Base-by-base conservation (phyloP, 2,329 filamentous ascomycete genomes). In the Botrytis medusae region DNA sequence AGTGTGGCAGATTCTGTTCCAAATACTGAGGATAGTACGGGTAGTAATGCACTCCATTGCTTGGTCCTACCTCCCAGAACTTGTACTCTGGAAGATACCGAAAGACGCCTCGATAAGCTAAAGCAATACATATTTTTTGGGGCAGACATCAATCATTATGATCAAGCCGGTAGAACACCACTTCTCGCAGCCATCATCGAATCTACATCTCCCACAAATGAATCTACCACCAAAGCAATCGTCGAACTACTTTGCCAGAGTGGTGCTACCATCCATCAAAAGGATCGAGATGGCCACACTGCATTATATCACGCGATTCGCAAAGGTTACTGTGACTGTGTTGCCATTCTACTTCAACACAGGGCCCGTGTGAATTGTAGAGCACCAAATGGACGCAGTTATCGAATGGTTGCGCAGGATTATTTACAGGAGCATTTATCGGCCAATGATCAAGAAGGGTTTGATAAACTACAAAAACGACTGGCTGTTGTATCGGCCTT, bases 71-170 rank as follows among this genome's bases (percentile, higher is more conserved):
- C 48, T 57, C 37, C 40, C 14, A 32, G 42, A 46, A 44, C 46
- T n/a, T 71, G 68, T 18, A 72, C 42, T 25, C 42, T 65, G 20
- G 72, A 65, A 32, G 51, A 71, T 42, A 65, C 40, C 14, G n/a
- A 60, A 48, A 40, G 46, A 7, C n/a, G 20, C 25, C n/a, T 73
- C 69, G 25, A 37, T 46, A 51, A 46, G 51, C 59, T 72, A n/a
- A 65, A 59, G 32, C 40, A 73, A 60, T 46, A 40, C 37, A 48
- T 67, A 29, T 54, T 51, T 20, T 60, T 57, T 40, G 61, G 72
- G 60, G 61, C 62, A 14, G 72, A 72, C 29, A 32, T 65, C 29
- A 72, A 73, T n/a, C 68, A 64, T 42, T 73, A 72, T 22, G 72
- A 72, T 44, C n/a, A 46, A n/a, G 68, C 51, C 1, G 72, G 72